These are phyloP conservation scores for Selaginella moellendorffii DNA, from an alignment of 75 land plant species.

Conservation along the genomic window DNA sequence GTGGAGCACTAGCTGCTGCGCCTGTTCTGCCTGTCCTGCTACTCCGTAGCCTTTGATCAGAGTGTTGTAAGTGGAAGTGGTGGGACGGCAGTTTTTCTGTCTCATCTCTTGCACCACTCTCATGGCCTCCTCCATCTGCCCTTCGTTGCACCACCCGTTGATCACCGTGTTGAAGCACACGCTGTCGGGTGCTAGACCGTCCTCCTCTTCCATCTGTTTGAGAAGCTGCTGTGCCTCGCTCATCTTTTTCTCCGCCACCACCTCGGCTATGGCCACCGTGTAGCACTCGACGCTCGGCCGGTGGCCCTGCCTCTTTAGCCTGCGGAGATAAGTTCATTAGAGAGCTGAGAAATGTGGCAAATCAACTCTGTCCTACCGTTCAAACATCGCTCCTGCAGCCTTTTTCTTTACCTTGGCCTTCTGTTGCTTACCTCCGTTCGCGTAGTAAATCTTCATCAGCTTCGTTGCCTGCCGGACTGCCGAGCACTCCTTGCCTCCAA, in stretches of 20 bases:
- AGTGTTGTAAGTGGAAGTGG: slow-evolving; percentile 15
- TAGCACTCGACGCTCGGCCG: slow-evolving; percentile 46
- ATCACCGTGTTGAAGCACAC: slow-evolving; percentile 52
- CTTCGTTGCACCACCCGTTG: neutral
- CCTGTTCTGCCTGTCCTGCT: slow-evolving; percentile 48
- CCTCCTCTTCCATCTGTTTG: slow-evolving; percentile 24
- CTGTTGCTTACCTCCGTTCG: too few species aligned
- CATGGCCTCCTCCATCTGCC: neutral
- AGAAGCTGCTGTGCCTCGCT: slow-evolving; percentile 28
- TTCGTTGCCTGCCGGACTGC: neutral
- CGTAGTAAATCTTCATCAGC: neutral
- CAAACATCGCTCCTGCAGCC: neutral
- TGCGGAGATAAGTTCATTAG: too few species aligned
- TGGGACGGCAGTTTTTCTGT: neutral
- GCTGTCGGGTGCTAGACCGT: slow-evolving; percentile 48
- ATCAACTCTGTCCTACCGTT: too few species aligned
- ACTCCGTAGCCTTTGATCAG: slow-evolving; percentile 78
- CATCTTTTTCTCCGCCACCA: slow-evolving; percentile 33
- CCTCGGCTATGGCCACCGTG: slow-evolving; percentile 36
- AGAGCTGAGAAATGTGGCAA: too few species aligned
- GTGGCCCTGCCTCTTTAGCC: slow-evolving; percentile 41
- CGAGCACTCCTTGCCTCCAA: neutral
- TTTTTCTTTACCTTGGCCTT: neutral
- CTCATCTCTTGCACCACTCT: slow-evolving; percentile 1
- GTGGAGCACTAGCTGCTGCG: slow-evolving; percentile 33